These are phyloP conservation scores for Dothistroma pini DNA, from an alignment of 2,329 filamentous ascomycete genomes.

Conservation along the genomic window DNA sequence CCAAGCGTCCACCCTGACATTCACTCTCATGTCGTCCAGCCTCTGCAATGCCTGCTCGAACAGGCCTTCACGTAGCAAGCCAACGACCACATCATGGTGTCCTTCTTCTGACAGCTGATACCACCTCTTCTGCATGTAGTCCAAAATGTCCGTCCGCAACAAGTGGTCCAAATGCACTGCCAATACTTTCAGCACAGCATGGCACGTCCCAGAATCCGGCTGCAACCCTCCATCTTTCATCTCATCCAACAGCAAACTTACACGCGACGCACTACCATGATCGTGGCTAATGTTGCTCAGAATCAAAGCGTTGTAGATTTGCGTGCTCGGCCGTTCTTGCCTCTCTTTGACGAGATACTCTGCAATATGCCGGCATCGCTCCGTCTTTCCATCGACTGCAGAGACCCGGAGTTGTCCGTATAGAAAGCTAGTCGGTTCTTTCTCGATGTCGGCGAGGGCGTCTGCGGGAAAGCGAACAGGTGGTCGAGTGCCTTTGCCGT, in stretches of 20 bases:
- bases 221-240: slow-evolving; percentile 62
- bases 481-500: not conserved
- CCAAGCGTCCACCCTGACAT: slow-evolving; percentile 62
- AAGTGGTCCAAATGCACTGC: slow-evolving; percentile 83
- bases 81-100: slow-evolving; percentile 65
- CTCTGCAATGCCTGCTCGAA: slow-evolving; percentile 74
- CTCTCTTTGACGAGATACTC: slow-evolving; percentile 57
- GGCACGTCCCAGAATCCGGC: slow-evolving; percentile 64
- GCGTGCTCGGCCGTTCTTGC: slow-evolving; percentile 52
- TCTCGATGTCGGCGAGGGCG: not conserved
- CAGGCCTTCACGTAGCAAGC: slow-evolving; percentile 74
- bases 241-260: slow-evolving; percentile 65
- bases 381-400: slow-evolving; percentile 38
- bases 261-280: slow-evolving; percentile 63
- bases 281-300: slow-evolving; percentile 62
- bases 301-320: slow-evolving; percentile 72
- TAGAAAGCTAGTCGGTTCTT: slow-evolving; percentile 34
- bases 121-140: slow-evolving; percentile 72
- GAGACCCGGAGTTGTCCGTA: slow-evolving; percentile 49
- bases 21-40: slow-evolving; percentile 63
- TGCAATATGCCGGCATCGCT: slow-evolving; percentile 47
- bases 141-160: slow-evolving; percentile 65
- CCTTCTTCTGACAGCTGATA: slow-evolving; percentile 59
- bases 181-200: slow-evolving; percentile 68
- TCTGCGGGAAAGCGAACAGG: not conserved